Conservation (phyloP, 768 basidiomycete genomes). For the Phanerochaete sordida region DNA sequence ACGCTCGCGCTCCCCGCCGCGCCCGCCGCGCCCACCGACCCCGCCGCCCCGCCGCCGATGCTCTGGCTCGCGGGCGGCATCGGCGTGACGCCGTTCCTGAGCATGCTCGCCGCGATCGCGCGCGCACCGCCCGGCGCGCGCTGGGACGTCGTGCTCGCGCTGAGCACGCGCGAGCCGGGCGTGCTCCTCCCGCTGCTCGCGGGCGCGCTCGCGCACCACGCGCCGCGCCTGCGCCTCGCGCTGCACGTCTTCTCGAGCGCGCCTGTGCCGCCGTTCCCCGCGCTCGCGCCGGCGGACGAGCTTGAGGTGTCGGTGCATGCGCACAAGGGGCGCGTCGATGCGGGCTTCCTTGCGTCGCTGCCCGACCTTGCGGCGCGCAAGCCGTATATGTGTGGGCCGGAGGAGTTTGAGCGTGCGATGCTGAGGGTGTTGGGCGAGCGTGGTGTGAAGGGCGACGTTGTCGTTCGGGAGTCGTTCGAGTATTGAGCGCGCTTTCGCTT, state of each 20-base stretch:
- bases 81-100: constrained; percentile 62
- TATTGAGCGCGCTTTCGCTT: no score
- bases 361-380: constrained; percentile 22
- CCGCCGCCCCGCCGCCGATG: constrained; percentile 27
- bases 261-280: background rate
- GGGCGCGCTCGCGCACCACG: background rate
- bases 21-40: background rate
- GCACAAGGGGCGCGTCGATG: constrained; percentile 21
- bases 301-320: constrained; percentile 9
- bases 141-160: constrained; percentile 41
- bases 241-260: constrained; percentile 40
- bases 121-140: constrained; percentile 9
- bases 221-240: constrained; percentile 21
- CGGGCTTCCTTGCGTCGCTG: constrained; percentile 5
- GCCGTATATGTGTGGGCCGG: constrained; percentile 51
- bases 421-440: constrained; percentile 30
- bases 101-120: constrained; percentile 36
- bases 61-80: constrained; percentile 67
- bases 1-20: constrained; percentile 6
- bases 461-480: constrained; percentile 40
- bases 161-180: constrained; percentile 54
- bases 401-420: constrained; percentile 38
- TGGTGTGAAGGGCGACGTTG: constrained; percentile 30
- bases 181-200: constrained; percentile 43
- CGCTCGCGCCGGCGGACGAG: constrained; percentile 1